Conservation (phyloP, 139 green algal genomes). For the Haematococcus lacustris region DNA sequence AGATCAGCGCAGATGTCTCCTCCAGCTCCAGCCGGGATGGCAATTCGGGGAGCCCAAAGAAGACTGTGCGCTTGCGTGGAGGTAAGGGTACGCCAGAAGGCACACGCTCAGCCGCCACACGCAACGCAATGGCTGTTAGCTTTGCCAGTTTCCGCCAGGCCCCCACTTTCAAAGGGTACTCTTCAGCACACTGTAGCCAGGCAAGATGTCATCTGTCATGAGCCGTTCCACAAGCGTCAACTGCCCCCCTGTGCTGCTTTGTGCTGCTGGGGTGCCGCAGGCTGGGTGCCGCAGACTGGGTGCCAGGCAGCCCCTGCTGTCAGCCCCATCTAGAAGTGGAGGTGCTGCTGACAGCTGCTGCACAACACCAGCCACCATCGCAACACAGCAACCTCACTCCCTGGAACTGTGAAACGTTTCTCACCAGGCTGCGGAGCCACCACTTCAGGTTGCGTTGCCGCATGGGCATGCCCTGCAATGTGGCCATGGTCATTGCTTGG, state of each 20-base stretch:
- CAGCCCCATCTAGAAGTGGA: not conserved
- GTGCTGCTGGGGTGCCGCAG: too few relatives aligned
- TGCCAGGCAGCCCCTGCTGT: not conserved
- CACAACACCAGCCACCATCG: not conserved
- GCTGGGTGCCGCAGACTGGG: not conserved
- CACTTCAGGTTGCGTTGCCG: not conserved
- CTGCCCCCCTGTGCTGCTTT: too few relatives aligned
- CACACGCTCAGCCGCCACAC: too few relatives aligned
- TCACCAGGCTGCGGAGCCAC: not conserved
- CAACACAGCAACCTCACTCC: not conserved
- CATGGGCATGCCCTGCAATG: not conserved
- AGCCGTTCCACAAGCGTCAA: too few relatives aligned
- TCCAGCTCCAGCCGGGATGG: not conserved
- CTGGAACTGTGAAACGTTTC: too few relatives aligned
- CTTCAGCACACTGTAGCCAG: not conserved
- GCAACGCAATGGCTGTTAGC: not conserved
- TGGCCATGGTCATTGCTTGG: too few relatives aligned
- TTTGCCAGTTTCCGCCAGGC: not conserved
- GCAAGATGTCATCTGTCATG: too few relatives aligned
- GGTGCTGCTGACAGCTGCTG: too few relatives aligned
- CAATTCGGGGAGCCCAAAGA: not conserved
- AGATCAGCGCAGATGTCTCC: not conserved
- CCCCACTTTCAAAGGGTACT: not conserved
- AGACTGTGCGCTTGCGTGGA: not conserved
- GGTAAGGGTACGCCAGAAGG: too few relatives aligned